A percentile compares a stretch with the other conserved stretches of the same genome.
These are phyloP conservation scores for Calendula officinalis DNA, from an alignment of 129 eudicot species.

Conservation along the genomic window DNA sequence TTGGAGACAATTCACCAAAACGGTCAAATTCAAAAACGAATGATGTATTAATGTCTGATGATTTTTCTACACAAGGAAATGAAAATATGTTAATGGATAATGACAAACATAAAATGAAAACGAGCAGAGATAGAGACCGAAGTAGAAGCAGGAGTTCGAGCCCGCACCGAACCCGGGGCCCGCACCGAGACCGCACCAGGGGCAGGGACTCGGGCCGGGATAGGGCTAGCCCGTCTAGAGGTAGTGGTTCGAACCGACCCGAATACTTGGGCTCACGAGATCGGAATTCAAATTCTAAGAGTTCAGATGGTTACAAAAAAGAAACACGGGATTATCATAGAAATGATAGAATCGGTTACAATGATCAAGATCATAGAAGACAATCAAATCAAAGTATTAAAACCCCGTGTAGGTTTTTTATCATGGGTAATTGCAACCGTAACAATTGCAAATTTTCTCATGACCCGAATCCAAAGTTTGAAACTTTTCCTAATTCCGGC, in stretches of 20 bases:
- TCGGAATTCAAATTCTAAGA: not conserved
- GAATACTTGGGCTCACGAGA: not conserved
- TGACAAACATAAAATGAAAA: conserved; percentile 32
- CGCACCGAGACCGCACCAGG: conserved; percentile 34
- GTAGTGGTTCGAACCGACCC: conserved; percentile 23
- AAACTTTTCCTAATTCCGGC: conserved; percentile 12
- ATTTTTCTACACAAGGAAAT: conserved; percentile 35
- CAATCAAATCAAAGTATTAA: conserved; percentile 38
- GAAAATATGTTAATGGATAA: conserved; percentile 27
- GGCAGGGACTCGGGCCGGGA: conserved; percentile 47
- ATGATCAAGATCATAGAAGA: conserved; percentile 39
- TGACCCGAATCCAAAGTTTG: conserved; percentile 36
- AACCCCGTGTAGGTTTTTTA: conserved; percentile 58
- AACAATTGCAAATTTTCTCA: conserved; percentile 71
- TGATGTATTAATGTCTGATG: conserved; percentile 29
- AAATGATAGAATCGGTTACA: conserved; percentile 36
- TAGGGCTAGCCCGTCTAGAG: conserved; percentile 42
- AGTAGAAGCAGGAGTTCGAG: conserved; percentile 38
- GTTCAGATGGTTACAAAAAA: too few relatives aligned
- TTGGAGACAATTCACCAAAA: conserved; percentile 30
- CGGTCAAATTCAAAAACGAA: conserved; percentile 32
- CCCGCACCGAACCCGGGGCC: conserved; percentile 34
- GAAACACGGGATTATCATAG: conserved; percentile 18
- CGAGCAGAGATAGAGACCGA: conserved; percentile 28
- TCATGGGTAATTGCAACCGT: conserved; percentile 67